Evolutionary conservation across 2,329 filamentous ascomycete genomes (phyloP).

Genomic region (Aspergillus flavus): DNA sequence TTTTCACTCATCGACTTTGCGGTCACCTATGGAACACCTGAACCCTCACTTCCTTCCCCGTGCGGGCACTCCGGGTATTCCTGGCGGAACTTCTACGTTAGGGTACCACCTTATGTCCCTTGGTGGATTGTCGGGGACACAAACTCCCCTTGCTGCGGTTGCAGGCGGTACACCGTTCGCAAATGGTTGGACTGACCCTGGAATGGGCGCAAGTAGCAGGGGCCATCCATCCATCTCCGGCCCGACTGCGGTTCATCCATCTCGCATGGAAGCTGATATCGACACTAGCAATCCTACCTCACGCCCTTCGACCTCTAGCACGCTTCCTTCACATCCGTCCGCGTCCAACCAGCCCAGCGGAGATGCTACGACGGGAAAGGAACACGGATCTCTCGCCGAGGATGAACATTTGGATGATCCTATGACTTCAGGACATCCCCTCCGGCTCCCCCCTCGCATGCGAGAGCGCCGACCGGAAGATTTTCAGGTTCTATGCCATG

Average conservation of each 20-base stretch:
- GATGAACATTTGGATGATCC: slow-evolving; percentile 25
- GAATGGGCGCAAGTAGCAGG: slow-evolving; percentile 24
- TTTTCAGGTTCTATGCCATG: slow-evolving; percentile 88
- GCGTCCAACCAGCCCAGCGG: slow-evolving; percentile 32
- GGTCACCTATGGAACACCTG: slow-evolving; percentile 42
- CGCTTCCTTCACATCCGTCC: slow-evolving; percentile 34
- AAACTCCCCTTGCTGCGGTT: slow-evolving; percentile 52
- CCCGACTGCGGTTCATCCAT: slow-evolving; percentile 22
- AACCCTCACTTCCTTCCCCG: slow-evolving; percentile 48
- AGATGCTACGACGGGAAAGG: slow-evolving; percentile 25
- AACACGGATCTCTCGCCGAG: slow-evolving; percentile 23
- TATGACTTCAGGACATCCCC: slow-evolving; percentile 19
- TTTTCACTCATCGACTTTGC: slow-evolving; percentile 34
- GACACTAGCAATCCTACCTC: slow-evolving; percentile 43
- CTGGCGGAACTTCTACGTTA: slow-evolving; percentile 53
- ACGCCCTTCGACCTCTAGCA: slow-evolving; percentile 48
- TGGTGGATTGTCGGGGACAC: slow-evolving; percentile 51
- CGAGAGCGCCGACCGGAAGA: slow-evolving; percentile 81
- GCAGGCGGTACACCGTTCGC: slow-evolving; percentile 47
- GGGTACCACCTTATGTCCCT: slow-evolving; percentile 52
- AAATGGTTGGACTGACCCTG: slow-evolving; percentile 38
- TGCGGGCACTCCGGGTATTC: slow-evolving; percentile 50
- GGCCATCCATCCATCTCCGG: slow-evolving; percentile 17
- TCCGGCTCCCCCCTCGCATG: slow-evolving; percentile 54
- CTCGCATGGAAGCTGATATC: slow-evolving; percentile 36